phyloP scores from a whole-genome alignment of 495 filamentous ascomycete species.

The Aspergillus cristatus region DNA sequence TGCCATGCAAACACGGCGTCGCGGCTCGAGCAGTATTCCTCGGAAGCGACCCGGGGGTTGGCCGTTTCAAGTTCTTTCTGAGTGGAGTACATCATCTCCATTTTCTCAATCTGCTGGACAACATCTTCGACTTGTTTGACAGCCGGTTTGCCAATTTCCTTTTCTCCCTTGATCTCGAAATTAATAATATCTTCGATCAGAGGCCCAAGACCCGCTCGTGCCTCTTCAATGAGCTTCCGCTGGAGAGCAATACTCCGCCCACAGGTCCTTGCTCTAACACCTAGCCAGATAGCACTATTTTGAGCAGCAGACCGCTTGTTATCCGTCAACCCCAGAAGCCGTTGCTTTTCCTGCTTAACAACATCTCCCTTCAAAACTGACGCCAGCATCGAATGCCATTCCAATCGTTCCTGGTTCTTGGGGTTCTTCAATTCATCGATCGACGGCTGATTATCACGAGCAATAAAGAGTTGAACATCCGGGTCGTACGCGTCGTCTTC shows the following conservation, averaged over 20 bases:
- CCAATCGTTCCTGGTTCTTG: conserved; percentile 79
- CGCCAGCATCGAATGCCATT: conserved; percentile 97
- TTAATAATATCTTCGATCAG: conserved; percentile 77
- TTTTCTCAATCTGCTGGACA: conserved; percentile 78
- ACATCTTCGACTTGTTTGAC: conserved; percentile 81
- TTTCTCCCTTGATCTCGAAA: conserved; percentile 90
- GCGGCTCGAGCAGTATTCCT: conserved; percentile 66
- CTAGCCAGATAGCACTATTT: conserved; percentile 83
- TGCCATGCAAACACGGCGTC: conserved; percentile 90
- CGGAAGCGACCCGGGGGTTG: conserved; percentile 63
- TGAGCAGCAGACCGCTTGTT: conserved; percentile 60
- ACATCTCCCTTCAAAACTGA: conserved; percentile 95
- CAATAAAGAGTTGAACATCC: conserved; percentile 84
- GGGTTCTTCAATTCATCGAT: conserved; percentile 82
- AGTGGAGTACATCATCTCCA: conserved; percentile 76
- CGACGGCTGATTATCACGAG: conserved; percentile 76
- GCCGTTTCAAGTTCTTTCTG: conserved; percentile 58
- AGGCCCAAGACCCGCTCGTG: conserved; percentile 55
- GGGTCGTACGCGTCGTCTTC: conserved; percentile 83
- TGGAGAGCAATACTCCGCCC: conserved; percentile 79
- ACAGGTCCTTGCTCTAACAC: conserved; percentile 69
- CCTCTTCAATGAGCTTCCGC: conserved; percentile 73
- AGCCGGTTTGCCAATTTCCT: conserved; percentile 79
- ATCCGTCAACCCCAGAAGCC: conserved; percentile 76
- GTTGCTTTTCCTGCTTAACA: conserved; percentile 93